These are phyloP conservation scores for Cordyceps sp. DNA, from an alignment of 2,329 filamentous ascomycete species.

Conservation along the genomic window DNA sequence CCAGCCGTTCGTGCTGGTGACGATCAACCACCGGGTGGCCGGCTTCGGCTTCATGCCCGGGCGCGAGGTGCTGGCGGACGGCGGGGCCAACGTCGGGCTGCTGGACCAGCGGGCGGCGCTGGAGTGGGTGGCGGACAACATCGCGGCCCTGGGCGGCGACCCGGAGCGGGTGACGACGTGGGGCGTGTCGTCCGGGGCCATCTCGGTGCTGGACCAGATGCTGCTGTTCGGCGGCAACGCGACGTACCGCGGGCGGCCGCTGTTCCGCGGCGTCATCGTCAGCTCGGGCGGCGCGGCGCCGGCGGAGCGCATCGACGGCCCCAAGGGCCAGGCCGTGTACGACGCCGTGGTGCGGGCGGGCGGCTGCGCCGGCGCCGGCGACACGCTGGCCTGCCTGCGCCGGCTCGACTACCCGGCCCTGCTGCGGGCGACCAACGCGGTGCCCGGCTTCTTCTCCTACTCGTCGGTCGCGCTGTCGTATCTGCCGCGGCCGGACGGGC, in stretches of 20 bases:
- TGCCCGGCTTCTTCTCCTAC: constrained; percentile 52
- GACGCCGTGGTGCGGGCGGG: constrained; percentile 41
- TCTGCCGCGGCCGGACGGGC: constrained; percentile 56
- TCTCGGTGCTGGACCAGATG: constrained; percentile 66
- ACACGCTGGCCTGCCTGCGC: constrained; percentile 52
- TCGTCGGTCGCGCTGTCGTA: constrained; percentile 55
- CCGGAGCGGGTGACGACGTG: constrained; percentile 64
- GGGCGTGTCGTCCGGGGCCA: constrained; percentile 56
- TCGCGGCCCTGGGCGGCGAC: constrained; percentile 63
- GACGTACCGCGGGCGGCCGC: constrained; percentile 54
- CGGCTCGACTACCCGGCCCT: constrained; percentile 39
- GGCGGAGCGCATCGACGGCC: constrained; percentile 44
- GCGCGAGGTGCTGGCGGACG: constrained; percentile 48
- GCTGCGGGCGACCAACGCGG: constrained; percentile 50
- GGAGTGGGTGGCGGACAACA: constrained; percentile 65
- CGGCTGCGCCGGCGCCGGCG: constrained; percentile 39
- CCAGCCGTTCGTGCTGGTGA: constrained; percentile 53
- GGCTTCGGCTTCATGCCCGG: constrained; percentile 62
- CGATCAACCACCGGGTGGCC: constrained; percentile 61
- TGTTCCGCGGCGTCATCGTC: constrained; percentile 70
- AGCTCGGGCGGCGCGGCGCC: constrained; percentile 50
- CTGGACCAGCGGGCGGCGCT: constrained; percentile 57
- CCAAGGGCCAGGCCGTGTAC: constrained; percentile 49
- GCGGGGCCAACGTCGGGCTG: constrained; percentile 53
- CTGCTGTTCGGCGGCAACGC: constrained; percentile 55